Base-by-base conservation (phyloP, 306 rosid genomes). In the Begonia loranthoides region DNA sequence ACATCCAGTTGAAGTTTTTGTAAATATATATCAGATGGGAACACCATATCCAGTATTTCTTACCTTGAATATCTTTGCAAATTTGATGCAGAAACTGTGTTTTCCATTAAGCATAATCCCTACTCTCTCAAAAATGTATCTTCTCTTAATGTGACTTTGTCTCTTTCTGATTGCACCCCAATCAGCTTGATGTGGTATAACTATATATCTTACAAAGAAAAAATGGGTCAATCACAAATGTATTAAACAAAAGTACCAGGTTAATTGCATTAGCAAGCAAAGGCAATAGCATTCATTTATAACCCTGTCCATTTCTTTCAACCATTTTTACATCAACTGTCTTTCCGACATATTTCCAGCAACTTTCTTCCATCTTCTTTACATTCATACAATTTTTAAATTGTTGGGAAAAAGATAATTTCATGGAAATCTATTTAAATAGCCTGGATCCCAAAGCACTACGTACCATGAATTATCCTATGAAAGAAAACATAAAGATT, bases 21-120 rank as follows among this genome's bases (percentile, higher is more conserved):
- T 28, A 28, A 7, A 28, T 28, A 28, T 28, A 7, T 28, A 28
- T 28, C 7, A 28, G 9, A 28, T 28, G 36, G 36, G 36, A 28
- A 28, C 36, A 61, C 49, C 6, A 34, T 22, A n/a, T 17, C 13
- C 10, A 48, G 36, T 4, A 28, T 61, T 15, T 44, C 60, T 22
- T 72, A 79, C 97, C 89, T 77, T 81, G 54, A 77, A 55, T 65
- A 81, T 57, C 34, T 61, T 67, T 41, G 79, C 68, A 47, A 81
- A 73, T 69, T 81, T 88, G 70, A 72, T 71, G 75, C 78, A 81
- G 77, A 88, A 88, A 64, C 75, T 74, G 54, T 17, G 79, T 69
- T 75, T 84, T 41, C 97, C 97, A 51, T 88, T 79, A 55, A 84
- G 95, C 93, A 88, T 72, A 74, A 88, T 55, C 59, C 97, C 82